These are phyloP conservation scores for Kwoniella heveanensis DNA, from an alignment of 768 basidiomycete genomes.

Conservation along the genomic window DNA sequence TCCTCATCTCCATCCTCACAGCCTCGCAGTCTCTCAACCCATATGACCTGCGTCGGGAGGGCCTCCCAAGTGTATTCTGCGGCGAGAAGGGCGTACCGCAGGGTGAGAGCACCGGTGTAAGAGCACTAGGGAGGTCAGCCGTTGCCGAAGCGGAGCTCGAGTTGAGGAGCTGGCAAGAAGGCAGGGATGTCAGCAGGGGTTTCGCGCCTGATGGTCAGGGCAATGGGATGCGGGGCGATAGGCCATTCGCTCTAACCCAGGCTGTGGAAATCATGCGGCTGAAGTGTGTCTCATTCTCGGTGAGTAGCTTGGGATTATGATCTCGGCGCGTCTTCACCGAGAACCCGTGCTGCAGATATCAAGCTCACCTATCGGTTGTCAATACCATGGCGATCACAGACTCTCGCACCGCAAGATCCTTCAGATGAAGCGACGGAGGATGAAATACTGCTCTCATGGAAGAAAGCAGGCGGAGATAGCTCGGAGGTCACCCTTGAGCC, in stretches of 20 bases:
- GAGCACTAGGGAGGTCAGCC: constrained; percentile 81
- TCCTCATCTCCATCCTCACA: constrained; percentile 38
- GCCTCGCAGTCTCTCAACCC: constrained; percentile 48
- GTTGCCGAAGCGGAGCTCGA: constrained; percentile 91
- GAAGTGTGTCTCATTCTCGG: constrained; percentile 59
- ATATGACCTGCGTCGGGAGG: constrained; percentile 40
- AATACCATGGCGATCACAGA: constrained; percentile 61
- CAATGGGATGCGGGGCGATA: constrained; percentile 29
- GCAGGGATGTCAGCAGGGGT: constrained; percentile 44
- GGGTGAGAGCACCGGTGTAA: constrained; percentile 37
- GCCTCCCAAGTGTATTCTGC: constrained; percentile 48
- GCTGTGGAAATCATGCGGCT: constrained; percentile 66
- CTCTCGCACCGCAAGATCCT: constrained; percentile 85
- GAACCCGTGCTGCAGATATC: neutral
- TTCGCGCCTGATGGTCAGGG: constrained; percentile 38
- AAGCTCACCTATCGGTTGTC: neutral
- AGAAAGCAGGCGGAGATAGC: constrained; percentile 65
- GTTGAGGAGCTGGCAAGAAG: constrained; percentile 83
- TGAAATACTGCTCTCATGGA: constrained; percentile 64
- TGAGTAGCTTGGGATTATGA: constrained; percentile 26
- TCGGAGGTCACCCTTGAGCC: constrained; percentile 69
- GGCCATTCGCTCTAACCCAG: constrained; percentile 46
- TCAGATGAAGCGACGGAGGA: constrained; percentile 80
- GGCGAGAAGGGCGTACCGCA: constrained; percentile 18
- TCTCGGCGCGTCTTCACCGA: neutral